A percentile compares a stretch with the other conserved stretches of the same genome.
phyloP scores from a whole-genome alignment of 805 yeast genomes.

The Yarrowia osloensis region DNA sequence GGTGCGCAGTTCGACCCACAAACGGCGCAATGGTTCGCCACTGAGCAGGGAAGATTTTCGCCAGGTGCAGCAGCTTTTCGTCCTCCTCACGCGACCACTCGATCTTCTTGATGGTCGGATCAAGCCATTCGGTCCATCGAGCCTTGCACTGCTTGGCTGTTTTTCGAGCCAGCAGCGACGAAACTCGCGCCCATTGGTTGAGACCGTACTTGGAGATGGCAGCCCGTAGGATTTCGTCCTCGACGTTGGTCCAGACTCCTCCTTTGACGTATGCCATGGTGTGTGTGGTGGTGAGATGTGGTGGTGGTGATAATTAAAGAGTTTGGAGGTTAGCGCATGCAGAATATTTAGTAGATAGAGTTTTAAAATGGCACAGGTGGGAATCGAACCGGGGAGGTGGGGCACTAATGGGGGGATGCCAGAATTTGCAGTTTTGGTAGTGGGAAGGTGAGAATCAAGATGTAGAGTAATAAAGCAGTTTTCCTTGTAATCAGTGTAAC shows the following conservation, averaged over 20 bases:
- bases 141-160: constrained; percentile 91
- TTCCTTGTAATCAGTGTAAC: no score
- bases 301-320: background rate
- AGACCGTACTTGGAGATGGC: constrained; percentile 92
- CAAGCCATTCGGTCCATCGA: constrained; percentile 87
- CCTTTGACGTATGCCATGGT: constrained; percentile 57
- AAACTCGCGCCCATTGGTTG: constrained; percentile 92
- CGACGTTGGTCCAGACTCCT: constrained; percentile 83
- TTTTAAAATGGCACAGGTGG: background rate
- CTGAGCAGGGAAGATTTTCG: constrained; percentile 79
- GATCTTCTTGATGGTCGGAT: constrained; percentile 63
- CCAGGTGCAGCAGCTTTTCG: constrained; percentile 63
- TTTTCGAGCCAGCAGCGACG: constrained; percentile 80
- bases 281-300: background rate
- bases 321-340: background rate
- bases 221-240: constrained; percentile 84
- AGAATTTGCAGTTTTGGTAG: no score
- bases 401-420: no score
- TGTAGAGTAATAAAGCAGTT: no score
- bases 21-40: constrained; percentile 89
- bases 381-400: background rate
- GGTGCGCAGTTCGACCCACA: constrained; percentile 81
- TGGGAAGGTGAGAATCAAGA: no score
- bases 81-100: constrained; percentile 82
- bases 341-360: background rate